phyloP scores from a whole-genome alignment of 163 green algal species.

The Smithsoniella earleae region DNA sequence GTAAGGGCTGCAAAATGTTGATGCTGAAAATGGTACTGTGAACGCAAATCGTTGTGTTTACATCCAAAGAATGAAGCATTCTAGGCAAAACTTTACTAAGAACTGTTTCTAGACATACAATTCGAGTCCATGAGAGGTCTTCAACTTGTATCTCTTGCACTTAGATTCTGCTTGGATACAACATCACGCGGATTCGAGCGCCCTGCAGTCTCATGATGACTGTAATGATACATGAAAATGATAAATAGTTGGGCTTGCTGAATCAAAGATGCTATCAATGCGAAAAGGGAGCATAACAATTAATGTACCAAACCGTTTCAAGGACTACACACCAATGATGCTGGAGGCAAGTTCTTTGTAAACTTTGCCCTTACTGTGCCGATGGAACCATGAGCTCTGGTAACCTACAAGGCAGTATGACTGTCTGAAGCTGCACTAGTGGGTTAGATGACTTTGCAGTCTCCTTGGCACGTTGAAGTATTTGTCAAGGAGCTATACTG shows the following conservation, averaged over 20 bases:
- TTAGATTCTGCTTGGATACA: conserved; percentile 81
- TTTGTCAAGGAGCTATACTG: not conserved
- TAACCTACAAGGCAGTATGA: conserved; percentile 42
- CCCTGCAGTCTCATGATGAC: too few relatives aligned
- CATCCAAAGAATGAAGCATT: not conserved
- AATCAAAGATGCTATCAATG: too few relatives aligned
- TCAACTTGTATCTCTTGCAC: too few relatives aligned
- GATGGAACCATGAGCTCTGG: conserved; percentile 75
- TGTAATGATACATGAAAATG: too few relatives aligned
- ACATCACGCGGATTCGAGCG: conserved; percentile 70
- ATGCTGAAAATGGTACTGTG: not conserved
- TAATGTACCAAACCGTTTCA: conserved; percentile 12
- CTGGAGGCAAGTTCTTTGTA: conserved; percentile 88
- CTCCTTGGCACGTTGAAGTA: not conserved
- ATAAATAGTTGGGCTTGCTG: too few relatives aligned
- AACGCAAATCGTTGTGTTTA: not conserved
- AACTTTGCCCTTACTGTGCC: conserved; percentile 86
- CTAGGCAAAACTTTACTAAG: not conserved
- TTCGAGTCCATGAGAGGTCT: too few relatives aligned
- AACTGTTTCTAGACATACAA: not conserved
- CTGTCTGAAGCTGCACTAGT: not conserved
- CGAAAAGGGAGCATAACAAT: conserved; percentile 38
- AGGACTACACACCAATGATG: conserved; percentile 45
- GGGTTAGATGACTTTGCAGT: not conserved
- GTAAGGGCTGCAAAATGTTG: too few relatives aligned